Base-by-base conservation (phyloP, 2,329 filamentous ascomycete species). In the Colletotrichum sp. region DNA sequence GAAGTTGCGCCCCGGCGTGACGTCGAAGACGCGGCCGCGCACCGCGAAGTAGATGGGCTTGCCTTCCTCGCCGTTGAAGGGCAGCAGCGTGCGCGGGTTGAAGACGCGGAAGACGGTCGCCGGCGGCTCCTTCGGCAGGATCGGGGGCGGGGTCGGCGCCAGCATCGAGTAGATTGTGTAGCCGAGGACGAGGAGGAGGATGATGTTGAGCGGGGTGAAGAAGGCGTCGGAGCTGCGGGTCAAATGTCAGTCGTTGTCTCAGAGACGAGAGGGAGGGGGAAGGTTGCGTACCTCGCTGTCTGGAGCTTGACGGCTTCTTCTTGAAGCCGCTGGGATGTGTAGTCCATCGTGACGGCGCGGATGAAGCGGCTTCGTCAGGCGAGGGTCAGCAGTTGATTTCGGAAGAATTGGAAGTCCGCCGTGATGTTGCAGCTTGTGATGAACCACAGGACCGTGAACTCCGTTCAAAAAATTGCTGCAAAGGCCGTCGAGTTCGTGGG, bases 1-100 rank as follows among this genome's bases (percentile, higher is more conserved):
- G 86, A 99, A 99, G 88, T 98, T 96, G 82, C 94, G 92, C 28
- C 97, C 96, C 16, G 92, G 88, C 0, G 93, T 92, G 28, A 99
- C 96, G 83, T 99, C 97, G 84, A 98, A 99, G 78, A 99, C 93
- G 67, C 92, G 93, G 69, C 97, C 96, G 57, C 95, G 94, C 21
- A 99, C 96, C n/a, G 95, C 95, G 65, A 99, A 91, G 86, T 95
- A 98, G 72, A 99, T 95, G 66, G 95, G 95, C 79, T 87, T 88
- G 81, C 90, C 90, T 81, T 94, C 90, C 71, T 89, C 87, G 83
- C 97, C 97, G 86, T 96, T 96, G 90, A 93, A 96, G 36, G 95
- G 94, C 34, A 95, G 90, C n/a, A 99, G 92, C 6, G 95, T 95
- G 57, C 88, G 92, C 28, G 95, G 95, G 16, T 93, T 96, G 88